Conservation (phyloP, 805 yeast species). For the Priceomyces haplophilus region DNA sequence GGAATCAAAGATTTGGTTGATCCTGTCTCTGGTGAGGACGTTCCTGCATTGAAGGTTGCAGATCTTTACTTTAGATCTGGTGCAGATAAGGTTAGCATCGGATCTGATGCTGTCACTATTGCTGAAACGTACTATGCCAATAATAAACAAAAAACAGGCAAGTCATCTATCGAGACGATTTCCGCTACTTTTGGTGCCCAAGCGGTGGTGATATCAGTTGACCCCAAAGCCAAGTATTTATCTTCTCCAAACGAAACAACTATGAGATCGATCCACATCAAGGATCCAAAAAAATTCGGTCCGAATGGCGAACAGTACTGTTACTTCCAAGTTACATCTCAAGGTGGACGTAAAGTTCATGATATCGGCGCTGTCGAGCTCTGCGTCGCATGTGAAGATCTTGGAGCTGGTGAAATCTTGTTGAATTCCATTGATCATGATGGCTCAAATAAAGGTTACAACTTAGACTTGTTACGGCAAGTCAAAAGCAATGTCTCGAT, state of each 20-base stretch:
- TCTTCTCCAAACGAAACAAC: constrained; percentile 54
- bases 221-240: constrained; percentile 86
- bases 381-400: constrained; percentile 79
- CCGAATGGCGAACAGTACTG: constrained; percentile 88
- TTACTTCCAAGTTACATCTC: constrained; percentile 94
- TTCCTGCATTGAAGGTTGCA: constrained; percentile 90
- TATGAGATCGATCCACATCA: constrained; percentile 64
- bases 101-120: constrained; percentile 93
- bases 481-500: constrained; percentile 73
- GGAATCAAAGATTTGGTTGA: constrained; percentile 91
- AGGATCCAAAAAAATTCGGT: constrained; percentile 50
- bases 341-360: constrained; percentile 87
- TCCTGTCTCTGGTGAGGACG: constrained; percentile 66
- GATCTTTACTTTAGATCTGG: constrained; percentile 90
- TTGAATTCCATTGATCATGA: constrained; percentile 95
- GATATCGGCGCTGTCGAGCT: constrained; percentile 91
- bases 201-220: constrained; percentile 98
- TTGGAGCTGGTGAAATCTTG: constrained; percentile 95
- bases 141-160: constrained; percentile 61
- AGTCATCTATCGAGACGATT: constrained; percentile 88
- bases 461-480: constrained; percentile 76
- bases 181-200: constrained; percentile 91
- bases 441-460: constrained; percentile 94
- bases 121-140: constrained; percentile 76
- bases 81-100: constrained; percentile 96